These are phyloP conservation scores for Escallonia rubra DNA, from an alignment of 129 eudicot species.

Conservation along the genomic window DNA sequence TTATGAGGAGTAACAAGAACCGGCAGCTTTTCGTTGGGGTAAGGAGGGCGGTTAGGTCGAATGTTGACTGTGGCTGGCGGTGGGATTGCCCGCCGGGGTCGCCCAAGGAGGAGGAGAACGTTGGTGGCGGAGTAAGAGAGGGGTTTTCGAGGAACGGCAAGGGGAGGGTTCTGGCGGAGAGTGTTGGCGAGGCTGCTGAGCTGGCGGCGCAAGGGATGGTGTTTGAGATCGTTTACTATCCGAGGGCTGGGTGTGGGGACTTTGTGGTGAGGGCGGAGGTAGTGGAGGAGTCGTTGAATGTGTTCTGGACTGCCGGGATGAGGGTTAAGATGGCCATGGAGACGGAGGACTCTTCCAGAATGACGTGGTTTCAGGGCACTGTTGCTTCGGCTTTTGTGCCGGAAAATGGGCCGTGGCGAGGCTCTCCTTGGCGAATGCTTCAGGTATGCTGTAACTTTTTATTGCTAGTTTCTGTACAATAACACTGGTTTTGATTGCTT, in stretches of 20 bases:
- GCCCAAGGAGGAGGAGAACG: neutral
- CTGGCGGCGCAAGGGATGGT: slow-evolving; percentile 24
- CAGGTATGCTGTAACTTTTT: slow-evolving; percentile 37
- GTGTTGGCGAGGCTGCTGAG: slow-evolving; percentile 28
- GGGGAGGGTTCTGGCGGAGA: slow-evolving; percentile 16
- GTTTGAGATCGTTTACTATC: slow-evolving; percentile 51
- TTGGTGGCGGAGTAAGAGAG: neutral
- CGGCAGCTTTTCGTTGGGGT: slow-evolving; percentile 34
- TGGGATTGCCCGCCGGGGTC: slow-evolving; percentile 13
- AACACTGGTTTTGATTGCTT: no score
- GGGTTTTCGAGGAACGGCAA: slow-evolving; percentile 13
- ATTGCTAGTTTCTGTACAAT: no score
- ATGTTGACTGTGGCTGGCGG: neutral
- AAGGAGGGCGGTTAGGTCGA: slow-evolving; percentile 20
- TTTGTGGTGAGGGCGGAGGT: slow-evolving; percentile 50
- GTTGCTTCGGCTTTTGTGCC: slow-evolving; percentile 22
- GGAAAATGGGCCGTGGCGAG: slow-evolving; percentile 31
- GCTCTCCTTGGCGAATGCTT: slow-evolving; percentile 77
- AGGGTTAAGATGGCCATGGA: slow-evolving; percentile 48
- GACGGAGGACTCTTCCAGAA: slow-evolving; percentile 38
- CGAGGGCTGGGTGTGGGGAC: slow-evolving; percentile 42
- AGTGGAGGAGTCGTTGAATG: slow-evolving; percentile 25
- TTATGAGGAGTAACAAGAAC: slow-evolving; percentile 32
- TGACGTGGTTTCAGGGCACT: slow-evolving; percentile 43
- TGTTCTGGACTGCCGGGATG: slow-evolving; percentile 33